Evolutionary conservation across 495 filamentous ascomycete genomes (phyloP).

Genomic region (Lasiosphaeriaceae sp.): DNA sequence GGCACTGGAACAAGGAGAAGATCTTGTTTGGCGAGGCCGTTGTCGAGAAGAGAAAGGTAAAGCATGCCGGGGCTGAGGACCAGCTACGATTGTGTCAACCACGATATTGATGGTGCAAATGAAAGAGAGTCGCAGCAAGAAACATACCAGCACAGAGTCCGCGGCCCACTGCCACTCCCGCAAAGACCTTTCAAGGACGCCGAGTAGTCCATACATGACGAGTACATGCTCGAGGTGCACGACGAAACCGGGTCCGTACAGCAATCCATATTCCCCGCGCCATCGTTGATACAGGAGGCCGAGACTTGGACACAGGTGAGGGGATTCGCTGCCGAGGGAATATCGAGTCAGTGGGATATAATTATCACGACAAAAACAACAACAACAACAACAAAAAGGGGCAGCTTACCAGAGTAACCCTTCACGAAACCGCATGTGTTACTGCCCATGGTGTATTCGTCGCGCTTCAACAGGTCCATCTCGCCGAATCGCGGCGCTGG

Average conservation of each 20-base stretch:
- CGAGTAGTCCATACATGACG: constrained; percentile 11
- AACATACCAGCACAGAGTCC: constrained; percentile 15
- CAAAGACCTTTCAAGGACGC: constrained; percentile 7
- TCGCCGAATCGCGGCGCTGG: constrained; percentile 4
- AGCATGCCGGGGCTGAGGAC: constrained; percentile 6
- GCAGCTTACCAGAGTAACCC: constrained; percentile 3
- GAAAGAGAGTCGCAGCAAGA: background rate
- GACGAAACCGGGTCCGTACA: constrained; percentile 7
- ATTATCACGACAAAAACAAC: no score
- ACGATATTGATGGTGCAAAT: background rate
- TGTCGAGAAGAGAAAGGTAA: constrained; percentile 6
- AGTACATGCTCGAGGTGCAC: constrained; percentile 12
- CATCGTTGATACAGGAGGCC: constrained; percentile 15
- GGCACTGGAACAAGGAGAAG: constrained; percentile 14
- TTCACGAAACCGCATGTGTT: constrained; percentile 11
- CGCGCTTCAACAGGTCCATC: constrained; percentile 10
- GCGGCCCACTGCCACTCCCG: background rate
- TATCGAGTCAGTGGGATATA: no score
- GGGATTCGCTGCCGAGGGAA: background rate
- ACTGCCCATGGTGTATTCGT: constrained; percentile 1
- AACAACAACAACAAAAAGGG: no score
- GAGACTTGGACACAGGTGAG: constrained; percentile 6
- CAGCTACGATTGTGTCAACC: constrained; percentile 3
- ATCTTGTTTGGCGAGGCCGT: constrained; percentile 7
- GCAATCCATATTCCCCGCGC: constrained; percentile 14